Percentiles rank a stretch among this genome's conserved stretches.
phyloP scores from a whole-genome alignment of 441 rosid species.

The Metrosideros polymorpha region DNA sequence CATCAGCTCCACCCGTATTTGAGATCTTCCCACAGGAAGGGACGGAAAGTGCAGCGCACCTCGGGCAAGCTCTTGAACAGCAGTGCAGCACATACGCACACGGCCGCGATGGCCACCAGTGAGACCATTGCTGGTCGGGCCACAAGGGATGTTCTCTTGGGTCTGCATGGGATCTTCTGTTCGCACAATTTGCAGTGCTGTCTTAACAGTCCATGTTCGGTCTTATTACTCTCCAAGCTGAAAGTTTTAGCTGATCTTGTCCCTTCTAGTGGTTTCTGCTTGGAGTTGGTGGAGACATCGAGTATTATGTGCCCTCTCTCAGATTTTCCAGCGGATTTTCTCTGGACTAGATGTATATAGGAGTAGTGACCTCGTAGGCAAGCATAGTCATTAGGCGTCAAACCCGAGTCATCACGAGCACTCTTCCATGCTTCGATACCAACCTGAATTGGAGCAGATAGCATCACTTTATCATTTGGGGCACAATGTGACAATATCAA shows the following conservation, averaged over 20 bases:
- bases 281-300: slow-evolving; percentile 21
- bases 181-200: slow-evolving; percentile 25
- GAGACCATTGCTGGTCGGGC: slow-evolving; percentile 39
- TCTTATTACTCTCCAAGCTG: slow-evolving; percentile 15
- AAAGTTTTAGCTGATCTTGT: slow-evolving; percentile 4
- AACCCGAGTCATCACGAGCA: slow-evolving; percentile 32
- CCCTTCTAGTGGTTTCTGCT: slow-evolving; percentile 9
- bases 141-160: slow-evolving; percentile 9
- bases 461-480: background rate
- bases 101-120: slow-evolving; percentile 45
- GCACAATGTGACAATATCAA: background rate
- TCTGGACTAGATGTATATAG: slow-evolving; percentile 33
- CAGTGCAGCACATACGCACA: slow-evolving; percentile 50
- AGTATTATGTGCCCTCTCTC: slow-evolving; percentile 17
- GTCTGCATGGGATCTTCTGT: slow-evolving; percentile 13
- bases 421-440: slow-evolving; percentile 39
- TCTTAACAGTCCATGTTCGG: background rate
- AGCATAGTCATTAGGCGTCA: slow-evolving; percentile 49
- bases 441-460: slow-evolving; percentile 18
- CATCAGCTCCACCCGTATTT: slow-evolving; percentile 31
- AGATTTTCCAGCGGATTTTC: slow-evolving; percentile 19
- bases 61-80: slow-evolving; percentile 50
- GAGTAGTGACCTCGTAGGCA: slow-evolving; percentile 29
- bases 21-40: slow-evolving; percentile 54
- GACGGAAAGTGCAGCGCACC: slow-evolving; percentile 27